Percentiles rank a stretch among this genome's conserved stretches.
Evolutionary conservation across 805 yeast genomes (phyloP).

Genomic region (Barnettozyma populi): DNA sequence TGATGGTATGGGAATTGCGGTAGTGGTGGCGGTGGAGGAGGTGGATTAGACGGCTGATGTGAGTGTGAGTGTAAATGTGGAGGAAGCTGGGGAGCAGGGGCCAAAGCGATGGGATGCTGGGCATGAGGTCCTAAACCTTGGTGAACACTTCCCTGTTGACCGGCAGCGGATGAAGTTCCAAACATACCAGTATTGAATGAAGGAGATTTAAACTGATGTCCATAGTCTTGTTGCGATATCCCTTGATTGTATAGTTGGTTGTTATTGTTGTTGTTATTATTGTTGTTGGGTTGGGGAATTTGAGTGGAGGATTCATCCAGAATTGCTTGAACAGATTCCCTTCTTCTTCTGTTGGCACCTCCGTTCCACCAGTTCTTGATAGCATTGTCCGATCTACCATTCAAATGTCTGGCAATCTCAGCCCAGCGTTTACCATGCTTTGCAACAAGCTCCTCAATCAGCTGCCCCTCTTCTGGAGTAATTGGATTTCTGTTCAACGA

Average conservation of each 20-base stretch:
- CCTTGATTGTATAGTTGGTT: neutral
- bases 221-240: neutral
- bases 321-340: slow-evolving; percentile 35
- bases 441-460: slow-evolving; percentile 73
- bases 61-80: neutral
- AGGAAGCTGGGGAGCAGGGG: neutral
- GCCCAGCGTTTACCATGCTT: slow-evolving; percentile 91
- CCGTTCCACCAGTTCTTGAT: slow-evolving; percentile 97
- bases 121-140: slow-evolving; percentile 1
- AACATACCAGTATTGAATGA: slow-evolving; percentile 17
- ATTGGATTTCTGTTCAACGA: slow-evolving; percentile 77
- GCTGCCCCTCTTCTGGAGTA: slow-evolving; percentile 74
- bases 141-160: neutral
- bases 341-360: slow-evolving; percentile 77
- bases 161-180: neutral
- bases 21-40: neutral
- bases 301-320: slow-evolving; percentile 6
- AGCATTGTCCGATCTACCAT: slow-evolving; percentile 86
- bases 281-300: neutral
- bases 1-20: slow-evolving; percentile 1
- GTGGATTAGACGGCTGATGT: neutral
- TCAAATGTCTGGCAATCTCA: slow-evolving; percentile 80
- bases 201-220: slow-evolving; percentile 7
- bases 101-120: slow-evolving; percentile 8
- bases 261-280: neutral